Conservation (phyloP, 2,329 filamentous ascomycete genomes). For the Aspergillus clavatus region DNA sequence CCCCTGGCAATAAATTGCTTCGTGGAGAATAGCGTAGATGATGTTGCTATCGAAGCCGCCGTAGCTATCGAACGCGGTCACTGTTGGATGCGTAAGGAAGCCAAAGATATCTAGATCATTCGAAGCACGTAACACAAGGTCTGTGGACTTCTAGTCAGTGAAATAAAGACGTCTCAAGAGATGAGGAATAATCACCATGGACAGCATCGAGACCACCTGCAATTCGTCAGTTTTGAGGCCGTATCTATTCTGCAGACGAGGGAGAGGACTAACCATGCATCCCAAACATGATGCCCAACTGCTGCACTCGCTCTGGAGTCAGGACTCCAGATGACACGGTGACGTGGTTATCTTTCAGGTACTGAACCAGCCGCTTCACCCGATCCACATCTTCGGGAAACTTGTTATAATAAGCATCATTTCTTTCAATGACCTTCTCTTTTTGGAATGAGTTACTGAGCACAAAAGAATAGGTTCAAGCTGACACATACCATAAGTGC, state of each 20-base stretch:
- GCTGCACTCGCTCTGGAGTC: conserved; percentile 69
- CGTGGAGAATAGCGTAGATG: conserved; percentile 82
- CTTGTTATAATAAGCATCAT: conserved; percentile 75
- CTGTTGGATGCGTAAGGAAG: conserved; percentile 67
- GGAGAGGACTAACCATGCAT: conserved; percentile 53
- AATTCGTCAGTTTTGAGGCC: conserved; percentile 8
- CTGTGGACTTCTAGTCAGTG: conserved; percentile 23
- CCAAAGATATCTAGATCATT: conserved; percentile 71
- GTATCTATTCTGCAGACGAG: neutral
- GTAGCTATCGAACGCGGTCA: conserved; percentile 63
- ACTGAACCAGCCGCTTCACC: conserved; percentile 61
- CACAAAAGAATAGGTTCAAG: conserved; percentile 1
- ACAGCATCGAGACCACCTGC: conserved; percentile 64
- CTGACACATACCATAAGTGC: conserved; percentile 52
- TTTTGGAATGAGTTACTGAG: conserved; percentile 12
- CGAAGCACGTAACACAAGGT: conserved; percentile 64
- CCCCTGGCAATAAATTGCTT: conserved; percentile 77
- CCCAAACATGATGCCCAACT: conserved; percentile 73
- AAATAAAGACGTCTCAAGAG: neutral
- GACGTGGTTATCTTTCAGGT: conserved; percentile 60
- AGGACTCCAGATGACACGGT: conserved; percentile 65
- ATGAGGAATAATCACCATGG: conserved; percentile 49
- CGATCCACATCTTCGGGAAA: conserved; percentile 72
- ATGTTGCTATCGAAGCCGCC: conserved; percentile 69
- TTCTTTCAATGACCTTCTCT: conserved; percentile 65